A percentile compares a stretch with the other conserved stretches of the same genome.
Evolutionary conservation across 495 filamentous ascomycete genomes (phyloP).

Genomic region (Talaromyces thailandensis): DNA sequence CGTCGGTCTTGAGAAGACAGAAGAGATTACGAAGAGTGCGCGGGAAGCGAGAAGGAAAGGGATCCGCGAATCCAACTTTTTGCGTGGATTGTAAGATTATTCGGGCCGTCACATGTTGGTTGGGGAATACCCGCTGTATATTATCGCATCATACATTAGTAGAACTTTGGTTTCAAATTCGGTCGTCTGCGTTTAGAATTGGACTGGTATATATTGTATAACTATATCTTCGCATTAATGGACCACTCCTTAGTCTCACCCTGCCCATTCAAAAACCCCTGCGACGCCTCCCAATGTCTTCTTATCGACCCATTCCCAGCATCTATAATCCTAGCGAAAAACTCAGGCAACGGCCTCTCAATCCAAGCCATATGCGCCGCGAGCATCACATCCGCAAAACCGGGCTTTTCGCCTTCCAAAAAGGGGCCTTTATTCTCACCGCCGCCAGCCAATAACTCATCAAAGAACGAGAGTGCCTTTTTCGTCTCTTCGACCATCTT

Average conservation of each 20-base stretch:
- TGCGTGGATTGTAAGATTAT: constrained; percentile 61
- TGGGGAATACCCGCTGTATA: neutral
- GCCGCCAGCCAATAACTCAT: neutral
- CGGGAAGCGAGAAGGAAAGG: constrained; percentile 62
- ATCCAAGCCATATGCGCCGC: constrained; percentile 2
- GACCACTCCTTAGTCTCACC: constrained; percentile 2
- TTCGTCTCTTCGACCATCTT: neutral
- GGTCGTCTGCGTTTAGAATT: neutral
- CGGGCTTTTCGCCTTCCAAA: constrained; percentile 2
- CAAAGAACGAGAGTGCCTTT: constrained; percentile 1
- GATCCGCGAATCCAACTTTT: constrained; percentile 92
- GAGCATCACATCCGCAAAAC: constrained; percentile 5
- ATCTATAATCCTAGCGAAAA: neutral
- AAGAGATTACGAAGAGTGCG: constrained; percentile 45
- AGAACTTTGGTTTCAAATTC: neutral
- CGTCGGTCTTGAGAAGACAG: constrained; percentile 29
- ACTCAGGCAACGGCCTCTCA: constrained; percentile 1
- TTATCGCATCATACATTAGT: neutral
- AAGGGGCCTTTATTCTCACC: constrained; percentile 1
- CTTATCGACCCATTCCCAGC: neutral
- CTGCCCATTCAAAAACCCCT: neutral
- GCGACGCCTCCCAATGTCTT: constrained; percentile 4
- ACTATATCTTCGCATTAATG: neutral
- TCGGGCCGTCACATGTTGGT: neutral
- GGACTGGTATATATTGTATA: neutral